Conservation (phyloP, 805 yeast species). For the Yamadazyma phyllophila region DNA sequence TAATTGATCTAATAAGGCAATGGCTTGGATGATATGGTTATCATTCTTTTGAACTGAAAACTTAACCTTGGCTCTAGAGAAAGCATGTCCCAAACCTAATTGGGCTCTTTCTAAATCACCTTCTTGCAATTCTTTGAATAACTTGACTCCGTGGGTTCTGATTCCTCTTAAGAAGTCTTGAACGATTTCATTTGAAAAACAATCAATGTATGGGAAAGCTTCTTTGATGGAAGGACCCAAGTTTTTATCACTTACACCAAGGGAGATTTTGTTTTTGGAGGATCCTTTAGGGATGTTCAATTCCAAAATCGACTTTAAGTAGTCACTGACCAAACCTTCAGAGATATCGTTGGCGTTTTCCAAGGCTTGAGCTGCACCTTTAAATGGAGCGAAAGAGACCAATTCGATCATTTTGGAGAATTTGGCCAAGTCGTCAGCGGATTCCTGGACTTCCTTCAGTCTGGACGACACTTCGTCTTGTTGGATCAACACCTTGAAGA, state of each 20-base stretch:
- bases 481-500: slow-evolving; percentile 89
- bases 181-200: slow-evolving; percentile 85
- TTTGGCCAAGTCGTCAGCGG: slow-evolving; percentile 77
- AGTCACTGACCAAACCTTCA: slow-evolving; percentile 94
- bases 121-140: slow-evolving; percentile 85
- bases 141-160: slow-evolving; percentile 84
- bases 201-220: slow-evolving; percentile 81
- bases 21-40: slow-evolving; percentile 98
- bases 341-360: slow-evolving; percentile 98
- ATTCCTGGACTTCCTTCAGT: slow-evolving; percentile 90
- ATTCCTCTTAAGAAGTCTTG: slow-evolving; percentile 96
- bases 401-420: slow-evolving; percentile 92
- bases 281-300: slow-evolving; percentile 82
- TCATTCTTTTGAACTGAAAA: slow-evolving; percentile 98
- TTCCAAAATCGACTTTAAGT: slow-evolving; percentile 84
- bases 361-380: slow-evolving; percentile 98
- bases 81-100: slow-evolving; percentile 98
- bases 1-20: slow-evolving; percentile 93
- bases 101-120: slow-evolving; percentile 98
- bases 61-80: slow-evolving; percentile 98
- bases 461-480: slow-evolving; percentile 93
- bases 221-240: slow-evolving; percentile 97
- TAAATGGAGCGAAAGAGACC: slow-evolving; percentile 95
- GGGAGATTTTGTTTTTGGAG: slow-evolving; percentile 61
- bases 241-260: slow-evolving; percentile 92